Evolutionary conservation across 2,329 filamentous ascomycete genomes (phyloP).

Genomic region (Arachnopeziza araneosa): DNA sequence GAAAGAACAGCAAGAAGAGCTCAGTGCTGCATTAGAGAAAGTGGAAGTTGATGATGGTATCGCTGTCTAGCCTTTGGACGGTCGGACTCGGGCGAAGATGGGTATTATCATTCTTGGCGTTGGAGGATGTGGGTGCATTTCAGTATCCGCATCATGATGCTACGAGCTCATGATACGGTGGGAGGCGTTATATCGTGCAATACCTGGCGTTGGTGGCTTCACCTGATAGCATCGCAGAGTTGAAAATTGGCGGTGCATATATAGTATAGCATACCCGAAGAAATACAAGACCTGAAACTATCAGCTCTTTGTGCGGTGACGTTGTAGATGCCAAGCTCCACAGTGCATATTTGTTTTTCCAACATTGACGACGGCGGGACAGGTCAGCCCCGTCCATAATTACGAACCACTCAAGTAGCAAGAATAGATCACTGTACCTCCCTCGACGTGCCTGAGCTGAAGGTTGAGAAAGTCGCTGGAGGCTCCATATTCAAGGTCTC

Average conservation of each 20-base stretch:
- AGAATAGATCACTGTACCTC: no score
- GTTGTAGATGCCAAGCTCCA: no score
- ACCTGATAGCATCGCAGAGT: background rate
- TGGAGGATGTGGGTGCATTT: background rate
- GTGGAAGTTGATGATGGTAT: constrained; percentile 19
- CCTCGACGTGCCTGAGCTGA: no score
- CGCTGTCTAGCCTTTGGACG: background rate
- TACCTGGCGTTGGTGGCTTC: background rate
- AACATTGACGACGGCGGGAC: no score
- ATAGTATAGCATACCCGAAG: background rate
- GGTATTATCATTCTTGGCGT: background rate
- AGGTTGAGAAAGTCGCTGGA: no score
- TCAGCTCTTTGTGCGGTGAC: background rate
- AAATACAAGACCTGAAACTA: background rate
- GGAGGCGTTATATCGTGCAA: background rate
- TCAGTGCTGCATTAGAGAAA: constrained; percentile 20
- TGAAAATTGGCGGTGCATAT: background rate
- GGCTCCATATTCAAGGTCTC: no score
- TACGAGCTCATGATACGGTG: background rate
- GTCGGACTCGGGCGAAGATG: background rate
- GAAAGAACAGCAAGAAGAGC: constrained; percentile 28
- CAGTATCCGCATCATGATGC: background rate
- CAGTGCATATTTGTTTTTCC: no score
- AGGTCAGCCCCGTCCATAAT: no score
- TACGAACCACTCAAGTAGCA: no score